Evolutionary conservation across 2,329 filamentous ascomycete species (phyloP).

Genomic region (Elsinoe perseae): DNA sequence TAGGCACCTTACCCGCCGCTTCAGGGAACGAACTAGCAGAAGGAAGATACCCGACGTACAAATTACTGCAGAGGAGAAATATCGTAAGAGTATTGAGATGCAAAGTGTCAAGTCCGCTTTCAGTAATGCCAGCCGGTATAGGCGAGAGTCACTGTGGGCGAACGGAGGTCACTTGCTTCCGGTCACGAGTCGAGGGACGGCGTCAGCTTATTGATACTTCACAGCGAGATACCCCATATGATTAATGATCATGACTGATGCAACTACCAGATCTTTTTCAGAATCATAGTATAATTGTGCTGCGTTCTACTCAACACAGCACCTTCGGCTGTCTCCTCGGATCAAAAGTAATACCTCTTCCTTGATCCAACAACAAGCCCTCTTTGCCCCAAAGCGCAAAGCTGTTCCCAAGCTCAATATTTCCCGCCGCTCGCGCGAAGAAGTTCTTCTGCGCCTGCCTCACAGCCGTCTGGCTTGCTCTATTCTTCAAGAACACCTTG

Average conservation of each 20-base stretch:
- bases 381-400: background rate
- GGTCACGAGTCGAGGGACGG: background rate
- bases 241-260: background rate
- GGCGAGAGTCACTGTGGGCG: background rate
- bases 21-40: background rate
- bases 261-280: too few relatives aligned
- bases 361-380: background rate
- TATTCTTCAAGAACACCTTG: background rate
- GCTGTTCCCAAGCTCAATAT: background rate
- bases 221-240: conserved; percentile 7
- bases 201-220: background rate
- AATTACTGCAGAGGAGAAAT: background rate
- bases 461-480: background rate
- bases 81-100: conserved; percentile 10
- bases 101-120: conserved; percentile 3
- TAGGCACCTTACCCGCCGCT: background rate
- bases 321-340: conserved; percentile 1
- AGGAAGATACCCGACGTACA: background rate
- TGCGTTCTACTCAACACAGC: background rate
- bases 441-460: conserved; percentile 2
- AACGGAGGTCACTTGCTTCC: background rate
- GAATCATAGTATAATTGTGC: background rate
- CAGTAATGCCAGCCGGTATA: background rate
- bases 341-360: background rate
- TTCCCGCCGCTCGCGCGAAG: background rate